phyloP scores from a whole-genome alignment of 257 asterid genomes.

The Agastache rugosa region DNA sequence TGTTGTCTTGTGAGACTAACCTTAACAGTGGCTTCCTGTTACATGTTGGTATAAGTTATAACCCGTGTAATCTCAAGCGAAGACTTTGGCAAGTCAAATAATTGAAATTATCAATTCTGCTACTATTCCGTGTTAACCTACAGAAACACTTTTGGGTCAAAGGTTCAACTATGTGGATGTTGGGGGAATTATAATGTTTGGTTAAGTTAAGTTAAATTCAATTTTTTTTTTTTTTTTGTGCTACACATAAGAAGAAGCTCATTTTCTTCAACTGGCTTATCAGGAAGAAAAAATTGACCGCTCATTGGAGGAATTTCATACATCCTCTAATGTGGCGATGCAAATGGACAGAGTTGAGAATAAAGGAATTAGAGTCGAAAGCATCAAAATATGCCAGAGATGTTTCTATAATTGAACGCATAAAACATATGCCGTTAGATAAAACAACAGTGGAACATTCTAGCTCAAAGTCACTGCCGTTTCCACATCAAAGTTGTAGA shows the following conservation, averaged over 20 bases:
- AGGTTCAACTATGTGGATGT: background rate
- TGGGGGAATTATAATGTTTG: background rate
- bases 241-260: background rate
- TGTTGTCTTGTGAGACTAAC: too few species aligned
- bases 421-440: constrained; percentile 50
- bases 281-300: constrained; percentile 85
- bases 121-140: background rate
- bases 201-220: background rate
- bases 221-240: background rate
- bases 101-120: constrained; percentile 4
- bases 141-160: background rate
- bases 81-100: too few species aligned
- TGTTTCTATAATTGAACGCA: constrained; percentile 48
- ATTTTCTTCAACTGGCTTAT: constrained; percentile 30
- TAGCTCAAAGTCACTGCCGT: constrained; percentile 68
- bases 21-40: too few species aligned
- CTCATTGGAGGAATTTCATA: constrained; percentile 85
- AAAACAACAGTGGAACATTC: constrained; percentile 51
- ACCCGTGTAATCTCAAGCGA: too few species aligned
- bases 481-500: constrained; percentile 42
- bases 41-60: too few species aligned
- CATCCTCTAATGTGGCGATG: constrained; percentile 94
- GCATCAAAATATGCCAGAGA: constrained; percentile 61
- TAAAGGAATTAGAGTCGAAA: constrained; percentile 69
- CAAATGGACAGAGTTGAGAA: constrained; percentile 84